Base-by-base conservation (phyloP, 83 land plant species). In the Isoetes engelmannii region DNA sequence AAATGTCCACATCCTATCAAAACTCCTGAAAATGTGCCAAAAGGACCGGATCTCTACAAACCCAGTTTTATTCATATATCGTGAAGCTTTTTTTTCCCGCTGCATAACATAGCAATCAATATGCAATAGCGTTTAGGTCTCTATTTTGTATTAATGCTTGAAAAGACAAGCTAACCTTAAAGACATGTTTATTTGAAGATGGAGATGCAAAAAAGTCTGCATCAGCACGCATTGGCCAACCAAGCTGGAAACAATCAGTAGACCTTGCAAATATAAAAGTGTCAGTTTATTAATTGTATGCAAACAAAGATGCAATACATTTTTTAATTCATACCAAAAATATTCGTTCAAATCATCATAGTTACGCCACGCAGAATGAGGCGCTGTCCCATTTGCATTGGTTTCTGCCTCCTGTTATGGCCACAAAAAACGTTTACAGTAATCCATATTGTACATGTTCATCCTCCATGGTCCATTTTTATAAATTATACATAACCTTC, bases 321-420 rank as follows among this genome's bases (percentile, higher is more conserved):
- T 60, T 60, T 20, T 1, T 3, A 15, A n/a, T 48, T 54, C 79
- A 49, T n/a, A 94, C 99, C 99, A 95, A 85, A 95, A 95, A 72
- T 82, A 95, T 83, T 95, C 99, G 69, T 91, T 95, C 19, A 95
- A 83, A 68, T 95, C 99, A 72, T 95, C 99, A 75, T 95, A 95
- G 72, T 95, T 95, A 57, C 97, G 84, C 99, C 99, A 95, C 45
- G 82, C 79, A 66, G 97, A 84, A 77, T 95, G 91, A 46, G 94
- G 81, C 5, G 97, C 92, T 69, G 85, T 89, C n/a, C 94, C 97
- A 78, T 89, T 81, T 65, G 71, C 74, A 68, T 83, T 84, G 65
- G 81, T 88, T 12, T 65, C 64, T 12, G 91, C 74, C 78, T 92
- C 99, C 99, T 95, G 81, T 59, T 19, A 59, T 19, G 19, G 18